A percentile compares a stretch with the other conserved stretches of the same genome.
Conservation (phyloP, 306 rosid genomes). For the Alnus rubra region DNA sequence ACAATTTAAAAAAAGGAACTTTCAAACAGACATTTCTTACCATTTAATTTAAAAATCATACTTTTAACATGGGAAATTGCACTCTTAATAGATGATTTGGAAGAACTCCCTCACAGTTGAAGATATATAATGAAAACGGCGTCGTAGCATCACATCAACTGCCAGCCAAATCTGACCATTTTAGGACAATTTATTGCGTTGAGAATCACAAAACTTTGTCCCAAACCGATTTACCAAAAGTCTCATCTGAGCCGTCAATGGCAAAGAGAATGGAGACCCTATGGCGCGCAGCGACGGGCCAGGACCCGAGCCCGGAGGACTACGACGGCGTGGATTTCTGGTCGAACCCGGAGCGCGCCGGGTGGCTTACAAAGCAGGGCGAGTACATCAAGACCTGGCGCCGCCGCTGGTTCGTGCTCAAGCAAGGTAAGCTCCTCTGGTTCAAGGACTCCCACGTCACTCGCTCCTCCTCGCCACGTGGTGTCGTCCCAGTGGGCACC, state of each 20-base stretch:
- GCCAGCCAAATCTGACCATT: too few relatives aligned
- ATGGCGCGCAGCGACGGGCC: slow-evolving; percentile 70
- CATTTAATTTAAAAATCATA: too few relatives aligned
- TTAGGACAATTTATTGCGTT: too few relatives aligned
- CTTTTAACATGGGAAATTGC: too few relatives aligned
- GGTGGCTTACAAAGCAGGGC: slow-evolving; percentile 66
- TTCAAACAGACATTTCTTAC: too few relatives aligned
- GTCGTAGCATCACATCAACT: neutral
- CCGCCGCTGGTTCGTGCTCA: slow-evolving; percentile 68
- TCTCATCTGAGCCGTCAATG: neutral
- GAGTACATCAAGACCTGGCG: slow-evolving; percentile 67
- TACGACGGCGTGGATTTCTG: slow-evolving; percentile 55
- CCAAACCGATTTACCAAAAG: too few relatives aligned
- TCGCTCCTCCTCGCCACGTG: slow-evolving; percentile 50
- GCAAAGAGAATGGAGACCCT: slow-evolving; percentile 44
- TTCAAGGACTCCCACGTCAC: slow-evolving; percentile 50
- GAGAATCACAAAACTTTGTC: too few relatives aligned
- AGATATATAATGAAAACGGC: neutral
- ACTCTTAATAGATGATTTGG: too few relatives aligned
- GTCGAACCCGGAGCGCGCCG: slow-evolving; percentile 56
- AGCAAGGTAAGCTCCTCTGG: slow-evolving; percentile 64
- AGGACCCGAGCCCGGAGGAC: slow-evolving; percentile 56
- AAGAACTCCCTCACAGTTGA: too few relatives aligned
- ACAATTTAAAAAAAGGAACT: too few relatives aligned
- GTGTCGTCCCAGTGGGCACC: slow-evolving; percentile 51